These are phyloP conservation scores for Amylostereum chailletii DNA, from an alignment of 1,284 basidiomycete species.

Conservation along the genomic window DNA sequence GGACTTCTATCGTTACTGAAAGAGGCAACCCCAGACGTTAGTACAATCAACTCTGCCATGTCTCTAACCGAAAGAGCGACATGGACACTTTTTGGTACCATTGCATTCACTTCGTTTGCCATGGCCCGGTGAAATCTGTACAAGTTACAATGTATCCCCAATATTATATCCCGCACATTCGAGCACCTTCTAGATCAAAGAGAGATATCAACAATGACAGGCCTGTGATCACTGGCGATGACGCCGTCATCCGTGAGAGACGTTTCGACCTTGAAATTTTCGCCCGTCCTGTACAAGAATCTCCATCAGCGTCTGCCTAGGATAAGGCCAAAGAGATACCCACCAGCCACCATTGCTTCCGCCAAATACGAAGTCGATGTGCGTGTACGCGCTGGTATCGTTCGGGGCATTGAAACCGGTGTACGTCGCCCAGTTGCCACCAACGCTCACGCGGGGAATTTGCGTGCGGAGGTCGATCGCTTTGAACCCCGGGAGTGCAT, in stretches of 20 bases:
- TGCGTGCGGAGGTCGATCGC: constrained; percentile 37
- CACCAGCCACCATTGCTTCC: constrained; percentile 40
- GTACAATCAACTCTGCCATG: too few relatives aligned
- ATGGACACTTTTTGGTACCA: too few relatives aligned
- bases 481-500: constrained; percentile 28
- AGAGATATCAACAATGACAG: constrained; percentile 37
- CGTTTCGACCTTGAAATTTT: constrained; percentile 31
- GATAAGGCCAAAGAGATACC: constrained; percentile 14
- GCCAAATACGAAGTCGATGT: constrained; percentile 49
- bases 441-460: constrained; percentile 33
- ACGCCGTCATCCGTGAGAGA: constrained; percentile 43
- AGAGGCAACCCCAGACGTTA: too few relatives aligned
- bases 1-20: too few relatives aligned
- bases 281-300: constrained; percentile 24
- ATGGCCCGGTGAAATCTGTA: too few relatives aligned
- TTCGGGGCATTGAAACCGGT: constrained; percentile 38
- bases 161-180: neutral
- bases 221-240: constrained; percentile 49
- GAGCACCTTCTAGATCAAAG: constrained; percentile 11
- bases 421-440: constrained; percentile 44
- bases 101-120: too few relatives aligned
- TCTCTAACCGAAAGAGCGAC: too few relatives aligned
- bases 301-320: neutral
- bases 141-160: too few relatives aligned
- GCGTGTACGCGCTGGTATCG: constrained; percentile 28